Evolutionary conservation across 176 grass and related monocot species (phyloP), one percentile per base, ranked within the genome.

Genomic region (Oryza nivara): DNA sequence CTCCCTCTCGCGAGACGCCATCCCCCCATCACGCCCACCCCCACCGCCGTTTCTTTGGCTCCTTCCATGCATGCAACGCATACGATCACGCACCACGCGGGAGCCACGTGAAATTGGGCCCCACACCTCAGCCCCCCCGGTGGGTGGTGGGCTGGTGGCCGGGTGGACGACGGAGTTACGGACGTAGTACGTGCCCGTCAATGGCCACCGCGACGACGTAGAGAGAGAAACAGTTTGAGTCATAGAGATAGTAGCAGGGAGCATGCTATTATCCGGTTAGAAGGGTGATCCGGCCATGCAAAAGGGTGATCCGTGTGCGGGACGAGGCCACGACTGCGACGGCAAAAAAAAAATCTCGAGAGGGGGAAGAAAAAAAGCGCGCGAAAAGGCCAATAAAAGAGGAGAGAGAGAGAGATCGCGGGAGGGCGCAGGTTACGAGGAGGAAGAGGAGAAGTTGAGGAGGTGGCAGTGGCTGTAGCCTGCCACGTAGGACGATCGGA

Each of bases 381-480:
- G 47, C 9, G 7, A 67, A 45, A 22, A 73, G 43, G 70, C 83
- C 89, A 87, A 94, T 94, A 89, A 94, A 92, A 85, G 92, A 92
- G 71, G 92, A 89, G 86, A 92, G 88, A 93, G 10, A 68, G 36
- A 38, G 5, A 32, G 6, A 6, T 22, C 58, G 58, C 58, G 70
- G 14, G 72, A 8, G 52, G 26, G 68, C 86, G 22, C 86, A 58
- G 45, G 47, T 13, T 44, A 17, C 75, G 46, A 79, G 26, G 86
- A 2, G 2, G 5, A 26, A 3, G 40, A 43, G 26, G 13, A 15
- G 6, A 3, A 22, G 43, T 44, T 44, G 0, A 5, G 3, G 60
- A 80, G 61, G 85, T 86, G 89, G 76, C 76, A 28, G 61, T 75
- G 74, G 44, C 34, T 1, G 38, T n/a, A n/a, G 35, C 36, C 7